Evolutionary conservation across 192 early-diverging fungal species (phyloP).

Genomic region (Coemansia sp.): DNA sequence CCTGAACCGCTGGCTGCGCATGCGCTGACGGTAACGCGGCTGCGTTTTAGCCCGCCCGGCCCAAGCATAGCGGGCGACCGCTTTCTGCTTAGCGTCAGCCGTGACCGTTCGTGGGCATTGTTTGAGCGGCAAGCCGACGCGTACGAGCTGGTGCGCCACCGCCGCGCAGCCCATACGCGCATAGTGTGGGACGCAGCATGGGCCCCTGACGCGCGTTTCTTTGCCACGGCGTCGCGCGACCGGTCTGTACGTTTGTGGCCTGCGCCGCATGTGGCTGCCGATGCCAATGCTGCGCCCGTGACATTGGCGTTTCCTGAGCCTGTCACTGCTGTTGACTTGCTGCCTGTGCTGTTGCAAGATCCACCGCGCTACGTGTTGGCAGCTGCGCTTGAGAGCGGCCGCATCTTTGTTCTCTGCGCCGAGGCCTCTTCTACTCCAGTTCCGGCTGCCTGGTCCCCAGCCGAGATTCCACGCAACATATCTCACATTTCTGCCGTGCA

Average conservation of each 20-base stretch:
- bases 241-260: slow-evolving; percentile 84
- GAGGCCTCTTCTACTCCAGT: slow-evolving; percentile 6
- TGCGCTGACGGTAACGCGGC: slow-evolving; percentile 77
- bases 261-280: slow-evolving; percentile 8
- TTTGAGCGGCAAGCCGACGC: slow-evolving; percentile 59
- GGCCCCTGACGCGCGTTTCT: slow-evolving; percentile 72
- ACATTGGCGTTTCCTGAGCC: slow-evolving; percentile 73
- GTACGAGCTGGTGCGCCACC: slow-evolving; percentile 58
- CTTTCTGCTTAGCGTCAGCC: slow-evolving; percentile 73
- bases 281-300: slow-evolving; percentile 43
- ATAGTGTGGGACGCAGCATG: slow-evolving; percentile 92
- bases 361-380: slow-evolving; percentile 67
- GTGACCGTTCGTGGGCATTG: slow-evolving; percentile 88
- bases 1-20: slow-evolving; percentile 69
- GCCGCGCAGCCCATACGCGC: slow-evolving; percentile 81
- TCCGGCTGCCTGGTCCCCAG: slow-evolving; percentile 41
- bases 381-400: slow-evolving; percentile 80
- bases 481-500: slow-evolving; percentile 60
- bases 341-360: slow-evolving; percentile 19
- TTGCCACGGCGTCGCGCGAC: slow-evolving; percentile 92
- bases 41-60: slow-evolving; percentile 69
- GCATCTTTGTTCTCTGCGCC: slow-evolving; percentile 61
- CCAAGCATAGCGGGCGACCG: slow-evolving; percentile 32
- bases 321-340: slow-evolving; percentile 84
- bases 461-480: slow-evolving; percentile 55